Evolutionary conservation across 2,329 filamentous ascomycete species (phyloP).

Genomic region (Apiospora sp.): DNA sequence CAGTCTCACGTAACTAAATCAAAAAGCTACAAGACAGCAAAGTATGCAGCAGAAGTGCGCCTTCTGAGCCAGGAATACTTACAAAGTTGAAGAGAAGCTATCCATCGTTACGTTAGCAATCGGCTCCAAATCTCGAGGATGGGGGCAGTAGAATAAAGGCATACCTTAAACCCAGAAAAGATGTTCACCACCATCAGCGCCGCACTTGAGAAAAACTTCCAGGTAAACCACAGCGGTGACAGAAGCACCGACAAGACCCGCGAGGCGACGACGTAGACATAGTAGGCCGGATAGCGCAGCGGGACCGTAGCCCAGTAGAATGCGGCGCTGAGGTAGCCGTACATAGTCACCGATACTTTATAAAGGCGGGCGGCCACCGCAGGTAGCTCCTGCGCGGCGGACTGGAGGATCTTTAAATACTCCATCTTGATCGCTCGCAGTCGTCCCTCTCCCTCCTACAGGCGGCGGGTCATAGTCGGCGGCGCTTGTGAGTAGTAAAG

Average conservation of each 20-base stretch:
- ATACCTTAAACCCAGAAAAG: constrained; percentile 40
- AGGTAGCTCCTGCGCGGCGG: constrained; percentile 28
- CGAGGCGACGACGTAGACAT: constrained; percentile 27
- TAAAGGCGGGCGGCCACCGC: constrained; percentile 31
- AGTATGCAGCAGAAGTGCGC: no score
- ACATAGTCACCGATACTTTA: neutral
- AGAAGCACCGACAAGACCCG: constrained; percentile 38
- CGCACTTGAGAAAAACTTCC: constrained; percentile 30
- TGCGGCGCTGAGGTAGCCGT: constrained; percentile 29
- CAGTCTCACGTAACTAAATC: constrained; percentile 7
- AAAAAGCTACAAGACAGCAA: neutral
- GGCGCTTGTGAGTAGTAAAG: constrained; percentile 1
- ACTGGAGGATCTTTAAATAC: constrained; percentile 30
- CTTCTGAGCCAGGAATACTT: constrained; percentile 30
- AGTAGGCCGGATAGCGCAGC: constrained; percentile 40
- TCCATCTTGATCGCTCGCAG: neutral
- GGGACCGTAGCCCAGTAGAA: constrained; percentile 39
- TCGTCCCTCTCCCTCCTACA: neutral
- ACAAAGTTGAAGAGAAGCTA: constrained; percentile 45
- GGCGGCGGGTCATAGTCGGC: neutral
- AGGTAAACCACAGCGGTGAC: constrained; percentile 38
- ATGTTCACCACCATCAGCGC: constrained; percentile 33
- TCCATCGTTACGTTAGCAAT: neutral
- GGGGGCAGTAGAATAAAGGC: neutral
- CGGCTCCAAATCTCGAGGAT: neutral